Percentiles rank a stretch among this genome's conserved stretches.
phyloP scores from a whole-genome alignment of 768 basidiomycete genomes.

The Termitomyces sp. region DNA sequence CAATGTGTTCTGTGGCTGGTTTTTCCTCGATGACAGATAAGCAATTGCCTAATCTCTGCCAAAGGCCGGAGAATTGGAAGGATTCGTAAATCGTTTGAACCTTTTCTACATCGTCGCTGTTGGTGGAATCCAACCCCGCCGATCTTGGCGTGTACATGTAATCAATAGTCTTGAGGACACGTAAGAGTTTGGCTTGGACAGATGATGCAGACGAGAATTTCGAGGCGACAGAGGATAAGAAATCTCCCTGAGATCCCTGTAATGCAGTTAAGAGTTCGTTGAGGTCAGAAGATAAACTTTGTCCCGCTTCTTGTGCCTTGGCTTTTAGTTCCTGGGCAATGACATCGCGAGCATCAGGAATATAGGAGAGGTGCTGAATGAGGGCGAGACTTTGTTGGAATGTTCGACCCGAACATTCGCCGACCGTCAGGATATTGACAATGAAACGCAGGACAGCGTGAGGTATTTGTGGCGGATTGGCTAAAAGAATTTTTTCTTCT shows the following conservation, averaged over 20 bases:
- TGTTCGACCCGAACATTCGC: conserved; percentile 95
- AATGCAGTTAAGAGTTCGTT: conserved; percentile 70
- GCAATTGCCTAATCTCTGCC: conserved; percentile 89
- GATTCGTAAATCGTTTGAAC: conserved; percentile 88
- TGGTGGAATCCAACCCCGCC: conserved; percentile 32
- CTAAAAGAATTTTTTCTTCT: conserved; percentile 52
- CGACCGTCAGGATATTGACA: conserved; percentile 95
- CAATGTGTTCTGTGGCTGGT: conserved; percentile 80
- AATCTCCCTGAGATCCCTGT: conserved; percentile 49
- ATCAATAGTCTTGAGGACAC: conserved; percentile 96
- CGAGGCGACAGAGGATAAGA: conserved; percentile 67
- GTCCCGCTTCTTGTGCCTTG: conserved; percentile 87
- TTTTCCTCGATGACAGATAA: conserved; percentile 79
- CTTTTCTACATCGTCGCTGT: conserved; percentile 65
- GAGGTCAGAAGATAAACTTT: conserved; percentile 69
- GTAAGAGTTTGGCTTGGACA: conserved; percentile 91
- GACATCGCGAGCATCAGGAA: conserved; percentile 85
- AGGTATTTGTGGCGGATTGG: conserved; percentile 82
- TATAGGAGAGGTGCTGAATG: conserved; percentile 88
- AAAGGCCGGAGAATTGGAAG: conserved; percentile 86
- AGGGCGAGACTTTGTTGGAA: conserved; percentile 91
- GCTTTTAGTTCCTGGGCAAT: conserved; percentile 84
- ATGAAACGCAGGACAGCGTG: conserved; percentile 83
- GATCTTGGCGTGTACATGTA: conserved; percentile 82
- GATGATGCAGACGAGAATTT: conserved; percentile 95